phyloP scores from a whole-genome alignment of 2,329 filamentous ascomycete species.

The Ascochyta pisi region DNA sequence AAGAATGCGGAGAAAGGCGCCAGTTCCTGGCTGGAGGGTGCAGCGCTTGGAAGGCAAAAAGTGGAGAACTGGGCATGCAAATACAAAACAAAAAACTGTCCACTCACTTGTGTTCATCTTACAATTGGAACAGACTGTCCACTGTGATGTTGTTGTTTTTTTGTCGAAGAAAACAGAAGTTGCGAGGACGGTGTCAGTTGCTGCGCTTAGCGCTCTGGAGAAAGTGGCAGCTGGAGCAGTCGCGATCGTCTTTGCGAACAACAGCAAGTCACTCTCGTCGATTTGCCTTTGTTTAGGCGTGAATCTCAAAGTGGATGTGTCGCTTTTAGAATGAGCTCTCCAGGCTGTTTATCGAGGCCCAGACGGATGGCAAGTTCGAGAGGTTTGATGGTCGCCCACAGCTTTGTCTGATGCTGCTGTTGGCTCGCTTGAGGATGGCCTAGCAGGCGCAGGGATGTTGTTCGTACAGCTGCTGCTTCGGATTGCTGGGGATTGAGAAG shows the following conservation, averaged over 20 bases:
- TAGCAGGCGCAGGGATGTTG: constrained; percentile 47
- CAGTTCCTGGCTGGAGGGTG: constrained; percentile 39
- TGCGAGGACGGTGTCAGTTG: background rate
- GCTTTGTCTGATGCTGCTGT: constrained; percentile 42
- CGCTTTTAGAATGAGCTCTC: constrained; percentile 17
- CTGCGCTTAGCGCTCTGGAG: constrained; percentile 36
- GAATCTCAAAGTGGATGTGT: constrained; percentile 15
- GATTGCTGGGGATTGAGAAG: constrained; percentile 36
- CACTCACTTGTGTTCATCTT: constrained; percentile 51
- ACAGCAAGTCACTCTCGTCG: constrained; percentile 21
- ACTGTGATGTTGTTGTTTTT: background rate
- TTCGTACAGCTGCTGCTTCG: constrained; percentile 48
- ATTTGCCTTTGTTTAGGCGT: constrained; percentile 22
- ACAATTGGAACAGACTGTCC: constrained; percentile 19
- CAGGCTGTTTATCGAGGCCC: constrained; percentile 24
- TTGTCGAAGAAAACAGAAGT: background rate
- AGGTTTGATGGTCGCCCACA: constrained; percentile 9
- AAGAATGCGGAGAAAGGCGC: constrained; percentile 50
- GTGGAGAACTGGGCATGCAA: constrained; percentile 34
- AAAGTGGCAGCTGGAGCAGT: constrained; percentile 34
- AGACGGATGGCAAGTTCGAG: constrained; percentile 25
- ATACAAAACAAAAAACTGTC: constrained; percentile 20
- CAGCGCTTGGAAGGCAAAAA: constrained; percentile 33
- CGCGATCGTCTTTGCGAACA: constrained; percentile 34
- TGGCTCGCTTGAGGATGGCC: constrained; percentile 48